Evolutionary conservation across 805 yeast genomes (phyloP), one percentile per base, ranked within the genome.

Genomic region (Candida suzukii): DNA sequence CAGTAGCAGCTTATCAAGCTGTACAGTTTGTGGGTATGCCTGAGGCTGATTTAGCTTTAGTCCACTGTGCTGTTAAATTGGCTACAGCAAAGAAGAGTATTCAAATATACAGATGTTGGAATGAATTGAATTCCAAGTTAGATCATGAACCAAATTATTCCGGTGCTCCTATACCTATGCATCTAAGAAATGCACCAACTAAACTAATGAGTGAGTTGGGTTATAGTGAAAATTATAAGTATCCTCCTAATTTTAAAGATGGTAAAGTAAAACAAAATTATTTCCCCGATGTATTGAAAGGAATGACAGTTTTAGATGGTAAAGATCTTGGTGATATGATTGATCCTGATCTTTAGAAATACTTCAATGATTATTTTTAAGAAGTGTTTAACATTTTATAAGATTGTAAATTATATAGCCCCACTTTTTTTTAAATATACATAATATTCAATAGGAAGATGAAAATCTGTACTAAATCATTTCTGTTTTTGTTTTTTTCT

Each of bases 141-240:
- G 67, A 66, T 21, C 73, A 70, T 20, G 75, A 74, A n/a, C 83
- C 84, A 2, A 73, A 68, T 11, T 66, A 74, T 39, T 76, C 78
- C 16, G 72, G 77, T 31, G 76, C 86, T 4, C 75, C 81, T 2
- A 78, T 83, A 1, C 95, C 95, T 0, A 50, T 82, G 53, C 98
- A 93, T 61, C 67, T 93, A 29, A 73, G 98, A 48, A 95, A 93
- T 58, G 98, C 99, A 0, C 99, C 99, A 2, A 95, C 99, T 0
- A 71, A 70, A 51, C 68, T 93, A 37, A 93, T 93, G 99, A 73
- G 78, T 42, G 95, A 88, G 39, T 54, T 88, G 45, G 98, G 95
- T 0, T 91, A 90, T 57, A 83, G 85, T 16, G 75, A 81, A 41
- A 81, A 79, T 14, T 93, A 93, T 64, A 87, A 88, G 59, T 95